These are phyloP conservation scores for grape (Vitis vinifera) DNA, from an alignment of 164 flowering plant species.

Conservation along the genomic window ASM3070453v1 NC_081814.1:16995501-16996000, in stretches of 20 bases:
- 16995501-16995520: conserved; percentile 50
- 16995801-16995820: conserved; percentile 85
- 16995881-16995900: too few relatives aligned
- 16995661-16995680: conserved; percentile 79
- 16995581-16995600: conserved; percentile 50
- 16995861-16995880: background rate
- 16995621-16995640: conserved; percentile 25
- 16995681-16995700: conserved; percentile 62
- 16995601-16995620: conserved; percentile 40
- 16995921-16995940: conserved; percentile 18
- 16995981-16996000: conserved; percentile 90
- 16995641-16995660: conserved; percentile 46
- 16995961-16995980: conserved; percentile 85
- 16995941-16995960: conserved; percentile 60
- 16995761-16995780: conserved; percentile 92
- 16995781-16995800: conserved; percentile 94
- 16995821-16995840: conserved; percentile 25
- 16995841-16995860: background rate
- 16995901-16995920: background rate
- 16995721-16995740: conserved; percentile 98
- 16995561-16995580: conserved; percentile 43
- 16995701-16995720: conserved; percentile 77
- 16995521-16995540: conserved; percentile 61
- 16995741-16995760: conserved; percentile 75
- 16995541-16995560: conserved; percentile 41